Evolutionary conservation across 164 flowering plant species (phyloP).

Genomic region (Santalum album): DNA sequence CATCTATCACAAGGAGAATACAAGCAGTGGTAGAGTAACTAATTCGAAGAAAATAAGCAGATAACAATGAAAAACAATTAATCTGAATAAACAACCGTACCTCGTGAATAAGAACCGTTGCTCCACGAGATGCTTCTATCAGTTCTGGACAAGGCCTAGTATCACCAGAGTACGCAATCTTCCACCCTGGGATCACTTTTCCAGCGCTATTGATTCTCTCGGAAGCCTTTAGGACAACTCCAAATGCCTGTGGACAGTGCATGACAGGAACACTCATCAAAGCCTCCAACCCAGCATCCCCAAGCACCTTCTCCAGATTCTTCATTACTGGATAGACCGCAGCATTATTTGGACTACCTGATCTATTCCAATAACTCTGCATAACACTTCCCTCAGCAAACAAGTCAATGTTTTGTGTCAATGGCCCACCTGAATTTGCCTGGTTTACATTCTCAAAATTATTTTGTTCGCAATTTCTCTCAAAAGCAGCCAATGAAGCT

Average conservation of each 20-base stretch:
- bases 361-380: conserved; percentile 68
- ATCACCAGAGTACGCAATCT: conserved; percentile 94
- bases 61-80: not conserved
- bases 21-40: too few relatives aligned
- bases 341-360: conserved; percentile 30
- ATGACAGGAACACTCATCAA: conserved; percentile 82
- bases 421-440: conserved; percentile 3
- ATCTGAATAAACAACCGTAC: conserved; percentile 20
- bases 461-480: conserved; percentile 12
- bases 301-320: conserved; percentile 46
- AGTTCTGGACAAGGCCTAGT: conserved; percentile 84
- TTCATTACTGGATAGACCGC: conserved; percentile 26
- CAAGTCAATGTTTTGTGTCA: conserved; percentile 21
- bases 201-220: conserved; percentile 59
- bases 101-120: conserved; percentile 97
- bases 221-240: conserved; percentile 58
- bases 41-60: too few relatives aligned
- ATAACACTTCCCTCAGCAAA: conserved; percentile 55
- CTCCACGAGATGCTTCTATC: conserved; percentile 70
- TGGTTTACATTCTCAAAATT: conserved; percentile 8
- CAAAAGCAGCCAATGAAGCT: conserved; percentile 40
- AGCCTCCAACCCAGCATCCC: conserved; percentile 66
- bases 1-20: too few relatives aligned
- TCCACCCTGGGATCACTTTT: conserved; percentile 89
- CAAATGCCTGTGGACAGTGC: conserved; percentile 91